phyloP scores from a whole-genome alignment of 1,284 basidiomycete genomes.

The Chondrostereum purpureum region DNA sequence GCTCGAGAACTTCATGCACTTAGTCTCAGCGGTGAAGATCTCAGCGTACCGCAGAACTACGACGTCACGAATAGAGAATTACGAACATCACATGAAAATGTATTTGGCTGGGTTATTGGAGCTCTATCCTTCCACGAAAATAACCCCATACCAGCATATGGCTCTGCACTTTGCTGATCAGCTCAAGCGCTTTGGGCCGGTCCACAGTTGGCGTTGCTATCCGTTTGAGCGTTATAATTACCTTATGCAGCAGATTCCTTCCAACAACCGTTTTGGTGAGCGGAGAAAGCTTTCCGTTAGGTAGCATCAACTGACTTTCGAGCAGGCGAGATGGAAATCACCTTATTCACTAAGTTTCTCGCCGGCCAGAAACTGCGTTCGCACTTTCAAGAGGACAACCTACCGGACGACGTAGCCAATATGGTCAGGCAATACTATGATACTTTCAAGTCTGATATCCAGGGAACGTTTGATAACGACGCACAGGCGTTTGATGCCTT shows the following conservation, averaged over 20 bases:
- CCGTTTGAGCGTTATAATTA: slow-evolving; percentile 19
- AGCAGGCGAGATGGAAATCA: neutral
- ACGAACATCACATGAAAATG: slow-evolving; percentile 14
- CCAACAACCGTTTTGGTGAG: slow-evolving; percentile 9
- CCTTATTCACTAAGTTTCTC: too few species aligned
- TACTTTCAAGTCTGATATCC: too few species aligned
- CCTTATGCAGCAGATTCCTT: too few species aligned
- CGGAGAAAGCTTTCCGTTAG: neutral
- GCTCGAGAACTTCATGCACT: slow-evolving; percentile 13
- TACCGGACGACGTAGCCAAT: too few species aligned
- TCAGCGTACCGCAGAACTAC: slow-evolving; percentile 13
- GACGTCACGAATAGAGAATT: slow-evolving; percentile 6
- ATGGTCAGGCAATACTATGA: too few species aligned
- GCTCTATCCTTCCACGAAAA: slow-evolving; percentile 13
- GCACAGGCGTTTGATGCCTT: too few species aligned
- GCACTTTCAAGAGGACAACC: too few species aligned
- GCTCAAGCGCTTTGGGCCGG: slow-evolving; percentile 21
- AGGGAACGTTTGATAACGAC: too few species aligned
- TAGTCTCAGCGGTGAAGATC: slow-evolving; percentile 16
- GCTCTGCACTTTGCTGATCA: slow-evolving; percentile 17
- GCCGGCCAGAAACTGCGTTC: too few species aligned
- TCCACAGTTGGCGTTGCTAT: slow-evolving; percentile 18
- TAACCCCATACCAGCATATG: slow-evolving; percentile 18
- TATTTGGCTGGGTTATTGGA: slow-evolving; percentile 10
- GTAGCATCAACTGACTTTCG: neutral